Conservation (phyloP, 2,329 filamentous ascomycete genomes). For the Emericellopsis cladophorae region DNA sequence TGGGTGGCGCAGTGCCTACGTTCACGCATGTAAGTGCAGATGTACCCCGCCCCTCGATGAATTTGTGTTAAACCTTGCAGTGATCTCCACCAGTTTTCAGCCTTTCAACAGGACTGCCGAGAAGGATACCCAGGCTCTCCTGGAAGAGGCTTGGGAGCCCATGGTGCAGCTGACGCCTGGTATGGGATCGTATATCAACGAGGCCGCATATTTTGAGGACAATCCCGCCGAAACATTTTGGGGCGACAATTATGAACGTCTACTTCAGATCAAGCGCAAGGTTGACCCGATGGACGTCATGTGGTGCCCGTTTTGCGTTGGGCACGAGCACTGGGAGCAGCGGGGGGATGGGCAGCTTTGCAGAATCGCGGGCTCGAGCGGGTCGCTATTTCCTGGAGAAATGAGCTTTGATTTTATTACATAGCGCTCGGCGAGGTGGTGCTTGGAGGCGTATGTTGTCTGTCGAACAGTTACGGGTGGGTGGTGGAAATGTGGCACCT, state of each 20-base stretch:
- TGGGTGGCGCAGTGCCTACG: conserved; percentile 33
- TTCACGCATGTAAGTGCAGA: conserved; percentile 24
- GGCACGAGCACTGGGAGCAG: conserved; percentile 26
- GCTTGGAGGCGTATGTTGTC: too few relatives aligned
- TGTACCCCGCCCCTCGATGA: too few relatives aligned
- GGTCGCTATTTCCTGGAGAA: neutral
- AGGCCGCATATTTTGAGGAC: conserved; percentile 23
- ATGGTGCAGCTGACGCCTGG: conserved; percentile 24
- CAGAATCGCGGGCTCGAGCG: neutral
- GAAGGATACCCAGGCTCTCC: conserved; percentile 8
- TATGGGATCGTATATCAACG: conserved; percentile 31
- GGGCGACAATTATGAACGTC: conserved; percentile 29
- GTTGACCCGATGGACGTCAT: conserved; percentile 35
- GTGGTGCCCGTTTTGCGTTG: conserved; percentile 34
- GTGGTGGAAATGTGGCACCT: too few relatives aligned
- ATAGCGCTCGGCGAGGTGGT: too few relatives aligned
- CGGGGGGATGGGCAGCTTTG: conserved; percentile 11
- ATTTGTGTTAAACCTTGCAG: neutral
- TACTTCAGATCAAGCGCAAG: conserved; percentile 28
- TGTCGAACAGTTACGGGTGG: too few relatives aligned
- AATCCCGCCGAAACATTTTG: conserved; percentile 27
- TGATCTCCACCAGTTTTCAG: neutral
- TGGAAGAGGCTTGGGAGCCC: conserved; percentile 16
- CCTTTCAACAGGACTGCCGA: conserved; percentile 12
- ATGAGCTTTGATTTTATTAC: too few relatives aligned